These are phyloP conservation scores for Lunularia cruciata DNA, from an alignment of 225 moss, liverwort and hornwort genomes.

Conservation along the genomic window DNA sequence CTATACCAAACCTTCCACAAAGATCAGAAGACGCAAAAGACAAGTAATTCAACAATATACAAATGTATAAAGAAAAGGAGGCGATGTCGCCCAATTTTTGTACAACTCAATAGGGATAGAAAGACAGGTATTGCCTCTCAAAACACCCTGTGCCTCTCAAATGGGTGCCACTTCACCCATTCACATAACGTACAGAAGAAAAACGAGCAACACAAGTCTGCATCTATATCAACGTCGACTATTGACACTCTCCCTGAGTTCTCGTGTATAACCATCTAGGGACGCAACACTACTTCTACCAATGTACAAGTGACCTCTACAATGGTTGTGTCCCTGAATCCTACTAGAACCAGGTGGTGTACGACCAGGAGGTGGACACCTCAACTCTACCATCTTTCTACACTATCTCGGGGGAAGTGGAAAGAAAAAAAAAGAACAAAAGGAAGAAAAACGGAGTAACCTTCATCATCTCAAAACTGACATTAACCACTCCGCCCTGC, in stretches of 20 bases:
- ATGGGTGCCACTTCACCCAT: conserved; percentile 15
- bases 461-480: conserved; percentile 21
- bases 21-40: too few species aligned
- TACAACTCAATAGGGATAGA: conserved; percentile 25
- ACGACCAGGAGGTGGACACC: conserved; percentile 19
- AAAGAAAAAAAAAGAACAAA: not conserved
- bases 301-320: conserved; percentile 40
- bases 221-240: conserved; percentile 21
- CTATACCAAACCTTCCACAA: too few species aligned
- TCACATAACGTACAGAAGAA: conserved; percentile 3
- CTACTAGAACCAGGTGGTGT: conserved; percentile 29
- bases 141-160: conserved; percentile 25
- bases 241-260: conserved; percentile 30
- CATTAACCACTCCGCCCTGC: conserved; percentile 4
- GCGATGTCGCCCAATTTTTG: conserved; percentile 21
- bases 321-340: conserved; percentile 22
- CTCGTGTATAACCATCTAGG: conserved; percentile 16
- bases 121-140: conserved; percentile 23
- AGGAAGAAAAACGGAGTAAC: conserved; percentile 10
- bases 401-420: conserved; percentile 23
- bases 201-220: conserved; percentile 25
- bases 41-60: conserved; percentile 20
- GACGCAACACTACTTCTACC: conserved; percentile 32
- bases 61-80: conserved; percentile 19
- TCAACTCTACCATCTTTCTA: conserved; percentile 22